Percentiles rank a stretch among this genome's conserved stretches.
Evolutionary conservation across 352 stramenopile species (phyloP).

Genomic region (Phytophthora nicotianae): DNA sequence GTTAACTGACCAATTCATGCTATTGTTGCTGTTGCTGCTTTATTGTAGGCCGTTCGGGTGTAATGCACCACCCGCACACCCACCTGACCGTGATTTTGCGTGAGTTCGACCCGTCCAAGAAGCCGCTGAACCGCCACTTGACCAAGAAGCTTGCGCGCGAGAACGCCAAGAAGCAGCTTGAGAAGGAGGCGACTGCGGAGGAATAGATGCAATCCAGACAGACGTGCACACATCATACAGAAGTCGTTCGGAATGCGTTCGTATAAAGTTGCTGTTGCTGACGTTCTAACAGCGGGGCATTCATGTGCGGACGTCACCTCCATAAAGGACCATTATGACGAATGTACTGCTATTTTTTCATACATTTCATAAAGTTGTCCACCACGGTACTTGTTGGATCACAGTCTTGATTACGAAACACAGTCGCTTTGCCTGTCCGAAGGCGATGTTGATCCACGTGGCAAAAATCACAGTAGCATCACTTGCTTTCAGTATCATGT

Average conservation of each 20-base stretch:
- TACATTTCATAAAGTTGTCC: constrained; percentile 4
- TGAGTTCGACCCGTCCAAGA: constrained; percentile 82
- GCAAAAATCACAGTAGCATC: constrained; percentile 6
- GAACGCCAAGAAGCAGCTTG: constrained; percentile 39
- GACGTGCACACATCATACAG: constrained; percentile 21
- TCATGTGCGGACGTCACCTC: constrained; percentile 3
- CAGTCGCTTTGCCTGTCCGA: neutral
- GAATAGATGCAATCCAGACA: constrained; percentile 39
- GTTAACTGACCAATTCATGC: constrained; percentile 6
- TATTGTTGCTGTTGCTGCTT: constrained; percentile 11
- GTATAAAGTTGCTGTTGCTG: constrained; percentile 5
- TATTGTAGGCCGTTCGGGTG: constrained; percentile 66
- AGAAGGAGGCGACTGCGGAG: constrained; percentile 25
- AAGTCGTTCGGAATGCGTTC: constrained; percentile 8
- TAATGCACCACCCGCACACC: constrained; percentile 85
- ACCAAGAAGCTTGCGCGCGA: constrained; percentile 78
- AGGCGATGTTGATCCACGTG: constrained; percentile 12
- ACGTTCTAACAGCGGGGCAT: neutral
- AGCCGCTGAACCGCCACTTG: constrained; percentile 74
- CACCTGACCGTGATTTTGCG: constrained; percentile 81
- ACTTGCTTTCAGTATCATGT: constrained; percentile 9
- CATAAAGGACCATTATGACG: constrained; percentile 17
- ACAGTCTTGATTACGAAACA: constrained; percentile 28
- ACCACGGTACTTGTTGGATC: constrained; percentile 22
- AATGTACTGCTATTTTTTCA: constrained; percentile 25